phyloP scores from a whole-genome alignment of 345 rosid species.

The Ricinus communis region DNA sequence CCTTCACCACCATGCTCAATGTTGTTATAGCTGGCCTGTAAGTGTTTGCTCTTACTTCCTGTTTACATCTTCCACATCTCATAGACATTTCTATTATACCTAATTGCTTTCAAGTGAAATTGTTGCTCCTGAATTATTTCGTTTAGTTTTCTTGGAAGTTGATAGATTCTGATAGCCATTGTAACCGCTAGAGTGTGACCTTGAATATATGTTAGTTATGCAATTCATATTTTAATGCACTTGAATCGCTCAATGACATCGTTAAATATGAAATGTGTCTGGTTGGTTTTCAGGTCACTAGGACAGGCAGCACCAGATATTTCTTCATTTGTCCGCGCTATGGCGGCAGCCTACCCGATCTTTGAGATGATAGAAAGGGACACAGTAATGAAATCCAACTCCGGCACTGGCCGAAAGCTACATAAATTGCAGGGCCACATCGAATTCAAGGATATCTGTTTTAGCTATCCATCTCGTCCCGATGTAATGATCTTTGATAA shows the following conservation, averaged over 20 bases:
- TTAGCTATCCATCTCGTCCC: slow-evolving; percentile 86
- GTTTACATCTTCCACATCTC: not conserved
- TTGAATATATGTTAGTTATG: too few species aligned
- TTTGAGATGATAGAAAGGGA: slow-evolving; percentile 89
- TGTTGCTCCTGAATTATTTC: too few species aligned
- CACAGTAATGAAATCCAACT: slow-evolving; percentile 56
- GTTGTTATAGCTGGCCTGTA: slow-evolving; percentile 95
- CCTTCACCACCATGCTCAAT: slow-evolving; percentile 98
- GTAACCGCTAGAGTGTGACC: too few species aligned
- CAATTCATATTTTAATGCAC: too few species aligned
- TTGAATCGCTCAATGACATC: too few species aligned
- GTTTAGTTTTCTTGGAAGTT: too few species aligned
- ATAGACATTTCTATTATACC: not conserved
- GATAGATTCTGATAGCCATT: too few species aligned
- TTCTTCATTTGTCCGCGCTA: slow-evolving; percentile 75
- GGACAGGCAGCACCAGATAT: slow-evolving; percentile 94
- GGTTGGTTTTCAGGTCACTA: slow-evolving; percentile 55
- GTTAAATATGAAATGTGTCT: too few species aligned
- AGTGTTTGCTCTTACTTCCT: slow-evolving; percentile 22
- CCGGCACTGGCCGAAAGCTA: slow-evolving; percentile 49
- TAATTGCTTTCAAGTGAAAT: too few species aligned
- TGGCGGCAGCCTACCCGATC: slow-evolving; percentile 88
- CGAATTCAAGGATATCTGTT: slow-evolving; percentile 64
- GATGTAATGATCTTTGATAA: slow-evolving; percentile 63
- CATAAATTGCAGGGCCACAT: slow-evolving; percentile 72